Evolutionary conservation across 2,329 filamentous ascomycete species (phyloP), one percentile per base, ranked within the genome.

Genomic region (Fusarium euwallaceae): DNA sequence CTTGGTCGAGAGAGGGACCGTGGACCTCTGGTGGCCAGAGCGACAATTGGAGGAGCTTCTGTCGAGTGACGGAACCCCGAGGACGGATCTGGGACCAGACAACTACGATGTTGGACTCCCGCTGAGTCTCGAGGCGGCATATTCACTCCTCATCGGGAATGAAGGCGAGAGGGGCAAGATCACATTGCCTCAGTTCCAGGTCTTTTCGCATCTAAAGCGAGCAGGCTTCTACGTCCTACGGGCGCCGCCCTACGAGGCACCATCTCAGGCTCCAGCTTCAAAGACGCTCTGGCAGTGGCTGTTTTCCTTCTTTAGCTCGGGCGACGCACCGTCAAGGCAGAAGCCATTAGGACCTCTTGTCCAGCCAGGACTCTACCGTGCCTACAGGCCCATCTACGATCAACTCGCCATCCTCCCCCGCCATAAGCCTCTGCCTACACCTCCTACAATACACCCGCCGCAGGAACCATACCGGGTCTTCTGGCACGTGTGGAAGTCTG

Each of bases 51-150:
- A 85, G 48, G 86, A 88, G 39, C 79, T 89, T 3, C 82, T 89
- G 53, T 84, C 87, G 3, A 76, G 79, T 20, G 81, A 80, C 16
- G 79, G 67, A 14, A 69, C 76, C 55, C 66, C 67, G 3, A 76
- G 71, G 55, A 72, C 70, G 12, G 69, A 73, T 36, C 65, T 77
- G 29, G 78, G 80, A 12, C 78, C 80, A 2, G 79, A 84, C 34
- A 86, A 87, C 48, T 90, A 91, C 67, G 89, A 91, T 8, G 84
- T 88, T 5, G 93, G 93, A 0, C 82, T 97, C n/a, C 95, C 96
- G 0, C 92, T 99, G 86, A 97, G 94, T 82, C 84, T 98, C 43
- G 94, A 98, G 82, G 95, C 94, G 7, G 95, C 95, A 0, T 98
- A 98, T 85, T 90, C 95, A 6, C 89, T 95, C 24, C 91, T 98